Conservation (phyloP, 1,284 basidiomycete genomes). For the Moniliella sp. region DNA sequence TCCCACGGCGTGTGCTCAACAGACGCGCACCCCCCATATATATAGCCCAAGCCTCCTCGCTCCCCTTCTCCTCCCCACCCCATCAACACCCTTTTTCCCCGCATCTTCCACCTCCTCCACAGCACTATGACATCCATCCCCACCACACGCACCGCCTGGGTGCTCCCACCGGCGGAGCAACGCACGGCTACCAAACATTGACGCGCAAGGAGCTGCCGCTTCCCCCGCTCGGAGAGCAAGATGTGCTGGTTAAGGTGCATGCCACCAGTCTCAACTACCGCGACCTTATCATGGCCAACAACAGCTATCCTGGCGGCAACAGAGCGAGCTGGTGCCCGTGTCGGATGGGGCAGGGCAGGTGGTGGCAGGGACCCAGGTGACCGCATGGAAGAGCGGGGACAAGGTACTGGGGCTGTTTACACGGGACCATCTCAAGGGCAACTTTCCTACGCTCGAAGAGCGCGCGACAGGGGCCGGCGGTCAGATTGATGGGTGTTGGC, state of each 20-base stretch:
- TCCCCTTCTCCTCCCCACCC: background rate
- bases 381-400: constrained; percentile 43
- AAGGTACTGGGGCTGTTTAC: constrained; percentile 37
- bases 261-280: too few species aligned
- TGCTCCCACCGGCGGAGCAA: too few species aligned
- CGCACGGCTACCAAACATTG: too few species aligned
- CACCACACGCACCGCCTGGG: too few species aligned
- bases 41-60: too few species aligned
- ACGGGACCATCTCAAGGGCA: constrained; percentile 30
- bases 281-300: too few species aligned
- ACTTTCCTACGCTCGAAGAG: constrained; percentile 22
- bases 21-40: too few species aligned
- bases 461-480: constrained; percentile 38
- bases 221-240: too few species aligned
- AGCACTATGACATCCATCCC: background rate
- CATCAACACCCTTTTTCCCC: background rate
- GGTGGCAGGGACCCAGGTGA: constrained; percentile 40
- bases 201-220: too few species aligned
- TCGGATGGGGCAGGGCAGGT: constrained; percentile 49
- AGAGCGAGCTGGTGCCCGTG: constrained; percentile 37
- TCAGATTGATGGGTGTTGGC: constrained; percentile 42
- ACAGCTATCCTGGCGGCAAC: too few species aligned
- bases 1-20: too few species aligned
- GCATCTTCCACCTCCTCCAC: background rate
- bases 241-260: too few species aligned